Evolutionary conservation across 2,329 filamentous ascomycete genomes (phyloP), one percentile per base, ranked within the genome.

Genomic region (Lasiodiplodia citricola): DNA sequence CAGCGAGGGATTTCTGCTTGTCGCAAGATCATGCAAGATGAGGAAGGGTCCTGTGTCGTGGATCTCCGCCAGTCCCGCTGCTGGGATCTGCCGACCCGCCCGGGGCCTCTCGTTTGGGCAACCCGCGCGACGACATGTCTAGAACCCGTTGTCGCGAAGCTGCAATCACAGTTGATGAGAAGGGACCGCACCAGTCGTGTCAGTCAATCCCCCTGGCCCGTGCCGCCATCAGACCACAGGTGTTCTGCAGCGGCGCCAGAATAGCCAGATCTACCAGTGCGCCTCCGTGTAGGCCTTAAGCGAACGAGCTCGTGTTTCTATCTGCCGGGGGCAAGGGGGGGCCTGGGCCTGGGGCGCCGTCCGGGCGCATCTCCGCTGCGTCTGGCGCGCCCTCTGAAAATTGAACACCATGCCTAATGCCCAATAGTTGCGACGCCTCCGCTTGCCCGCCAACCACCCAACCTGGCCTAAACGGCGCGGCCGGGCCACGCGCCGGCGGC

Each of bases 41-140:
- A 35, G 31, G 31, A 35, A 35, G 31, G 31, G 31, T 35, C 31
- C 31, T 35, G 31, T 35, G 31, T 35, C 31, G 31, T 35, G 31
- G 23, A 47, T 47, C 37, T 16, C 37, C 31, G 54, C 23, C 31
- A 7, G 21, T 54, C 51, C 51, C 51, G 51, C 51, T 3, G 23
- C 55, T 38, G 37, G 56, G 56, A 60, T 60, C 56, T 44, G 16
- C 56, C 56, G 56, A 60, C 35, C 55, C 55, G 55, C 35, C 10
- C 25, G 31, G 23, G 16, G 18, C 10, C 10, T 11, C 55, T 38
- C 8, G 13, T 57, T 57, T 14, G 4, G 56, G 56, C 37, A 47
- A 31, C 11, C 11, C 37, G 16, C 13, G 41, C 4, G n/a, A 28
- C 54, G 54, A 18, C 54, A 35, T 35, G 31, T 35, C 31, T 35